Base-by-base conservation (phyloP, 148 eudicot genomes). In the Tetragonia tetragonoides region DNA sequence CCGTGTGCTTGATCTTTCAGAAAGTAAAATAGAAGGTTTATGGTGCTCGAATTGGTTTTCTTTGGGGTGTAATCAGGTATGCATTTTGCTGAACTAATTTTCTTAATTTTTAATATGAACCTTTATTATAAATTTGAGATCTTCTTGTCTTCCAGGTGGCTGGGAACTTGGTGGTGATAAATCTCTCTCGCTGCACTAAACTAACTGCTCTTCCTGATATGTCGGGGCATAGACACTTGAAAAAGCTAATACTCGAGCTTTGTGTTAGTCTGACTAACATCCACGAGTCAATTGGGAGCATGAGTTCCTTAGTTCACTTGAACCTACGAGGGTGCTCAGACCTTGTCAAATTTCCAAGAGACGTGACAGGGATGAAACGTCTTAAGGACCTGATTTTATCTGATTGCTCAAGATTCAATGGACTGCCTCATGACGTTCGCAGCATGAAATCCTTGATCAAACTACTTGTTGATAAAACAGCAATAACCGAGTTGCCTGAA, bases 1-100 rank as follows among this genome's bases (percentile, higher is more conserved):
- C 47, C 82, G 87, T 8, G 87, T 89, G 44, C 90, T 90, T 74
- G 92, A 90, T 82, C 83, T 90, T 75, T 87, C 92, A 34, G 75
- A 69, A 57, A 90, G 90, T 86, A 75, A 57, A 38, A 82, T 90
- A 69, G 75, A 81, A 63, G 81, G 21, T 41, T 66, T 90, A 20
- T 87, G 90, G 86, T 77, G 82, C 66, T 61, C 70, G 59, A 65
- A 66, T 76, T 57, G 75, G 83, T 49, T 78, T 75, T 68, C 37
- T 44, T 82, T 74, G 80, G 53, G 51, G 42, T 61, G n/a, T 34
- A 76, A 68, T 44, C 76, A 82, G 92, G 90, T 89, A 84, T 69
- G 68, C 21, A 34, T 57, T 66, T 20, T 49, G 10, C 75, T 63
- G 18, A 20, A 59, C 3, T 77, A 60, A n/a, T 44, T 12, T 18